phyloP scores from a whole-genome alignment of 169 alveolate genomes.

The Miamiensis avidus region DNA sequence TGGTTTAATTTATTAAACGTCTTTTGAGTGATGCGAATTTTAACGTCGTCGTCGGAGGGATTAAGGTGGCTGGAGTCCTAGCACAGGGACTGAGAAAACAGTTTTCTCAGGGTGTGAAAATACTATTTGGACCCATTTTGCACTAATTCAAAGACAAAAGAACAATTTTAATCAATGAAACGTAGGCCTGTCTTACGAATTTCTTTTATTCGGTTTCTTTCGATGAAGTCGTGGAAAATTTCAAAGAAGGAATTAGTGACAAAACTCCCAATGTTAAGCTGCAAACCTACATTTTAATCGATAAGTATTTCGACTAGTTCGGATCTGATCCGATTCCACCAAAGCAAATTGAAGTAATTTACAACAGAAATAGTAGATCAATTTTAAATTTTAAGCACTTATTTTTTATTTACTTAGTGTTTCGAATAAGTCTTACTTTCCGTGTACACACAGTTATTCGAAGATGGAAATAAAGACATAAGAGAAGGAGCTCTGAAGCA shows the following conservation, averaged over 20 bases:
- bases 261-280: constrained; percentile 43
- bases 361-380: no score
- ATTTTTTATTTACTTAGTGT: neutral
- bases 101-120: constrained; percentile 24
- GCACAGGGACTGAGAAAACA: constrained; percentile 33
- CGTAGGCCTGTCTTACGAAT: constrained; percentile 26
- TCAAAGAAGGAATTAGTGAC: constrained; percentile 43
- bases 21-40: neutral
- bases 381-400: no score
- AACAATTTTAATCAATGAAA: constrained; percentile 30
- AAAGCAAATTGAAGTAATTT: constrained; percentile 24
- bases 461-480: constrained; percentile 35
- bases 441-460: constrained; percentile 15
- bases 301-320: constrained; percentile 23
- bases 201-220: constrained; percentile 28
- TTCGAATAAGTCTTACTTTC: constrained; percentile 26
- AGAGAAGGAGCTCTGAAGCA: constrained; percentile 42
- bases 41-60: constrained; percentile 17
- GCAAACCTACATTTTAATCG: constrained; percentile 16
- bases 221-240: constrained; percentile 44
- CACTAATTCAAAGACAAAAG: constrained; percentile 43
- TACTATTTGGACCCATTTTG: constrained; percentile 24
- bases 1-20: constrained; percentile 15
- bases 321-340: neutral
- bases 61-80: constrained; percentile 34